phyloP scores from a whole-genome alignment of 768 basidiomycete genomes.

The Cubamyces lactineus region DNA sequence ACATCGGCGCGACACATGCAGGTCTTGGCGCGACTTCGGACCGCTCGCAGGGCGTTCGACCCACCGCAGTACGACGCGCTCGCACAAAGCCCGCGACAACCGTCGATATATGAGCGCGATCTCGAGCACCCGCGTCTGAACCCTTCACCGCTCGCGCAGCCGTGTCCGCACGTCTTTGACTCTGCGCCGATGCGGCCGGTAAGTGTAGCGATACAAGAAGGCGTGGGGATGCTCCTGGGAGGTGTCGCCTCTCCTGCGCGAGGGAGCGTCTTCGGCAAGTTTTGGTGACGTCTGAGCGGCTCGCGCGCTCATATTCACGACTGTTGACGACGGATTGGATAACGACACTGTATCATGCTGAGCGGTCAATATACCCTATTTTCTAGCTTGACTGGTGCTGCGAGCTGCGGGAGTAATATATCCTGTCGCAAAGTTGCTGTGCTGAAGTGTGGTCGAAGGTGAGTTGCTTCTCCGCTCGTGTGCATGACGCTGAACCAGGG shows the following conservation, averaged over 20 bases:
- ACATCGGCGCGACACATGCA: constrained; percentile 26
- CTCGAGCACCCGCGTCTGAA: constrained; percentile 54
- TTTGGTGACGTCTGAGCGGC: constrained; percentile 50
- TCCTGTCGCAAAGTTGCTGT: background rate
- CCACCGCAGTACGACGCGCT: constrained; percentile 51
- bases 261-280: constrained; percentile 62
- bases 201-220: constrained; percentile 72
- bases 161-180: constrained; percentile 80
- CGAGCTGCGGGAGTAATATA: background rate
- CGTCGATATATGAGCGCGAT: constrained; percentile 79
- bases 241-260: constrained; percentile 35
- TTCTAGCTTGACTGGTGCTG: background rate
- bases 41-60: constrained; percentile 60
- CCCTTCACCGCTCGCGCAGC: constrained; percentile 62
- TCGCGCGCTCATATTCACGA: background rate
- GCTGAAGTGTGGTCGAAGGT: background rate
- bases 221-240: constrained; percentile 66
- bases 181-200: constrained; percentile 75
- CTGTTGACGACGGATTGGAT: background rate
- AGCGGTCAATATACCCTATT: background rate
- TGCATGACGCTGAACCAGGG: too few species aligned
- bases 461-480: background rate
- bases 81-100: constrained; percentile 53
- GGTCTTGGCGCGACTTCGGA: constrained; percentile 60
- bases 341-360: background rate